Percentiles rank a stretch among this genome's conserved stretches.
phyloP scores from a whole-genome alignment of 2,329 filamentous ascomycete species.

The Trichoderma asperellum region DNA sequence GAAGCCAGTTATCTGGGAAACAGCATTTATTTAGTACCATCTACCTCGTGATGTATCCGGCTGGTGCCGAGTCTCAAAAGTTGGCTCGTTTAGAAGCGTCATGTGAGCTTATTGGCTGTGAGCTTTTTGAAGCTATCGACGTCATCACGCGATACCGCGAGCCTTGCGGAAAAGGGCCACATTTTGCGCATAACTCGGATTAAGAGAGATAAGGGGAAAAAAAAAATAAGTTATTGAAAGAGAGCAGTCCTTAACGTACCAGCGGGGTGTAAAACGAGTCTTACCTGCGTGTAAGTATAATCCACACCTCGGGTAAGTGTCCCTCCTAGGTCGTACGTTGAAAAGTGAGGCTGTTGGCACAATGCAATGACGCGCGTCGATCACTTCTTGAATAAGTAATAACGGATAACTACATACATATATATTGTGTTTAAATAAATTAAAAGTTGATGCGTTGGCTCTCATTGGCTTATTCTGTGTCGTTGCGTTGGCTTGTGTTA shows the following conservation, averaged over 20 bases:
- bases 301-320: not conserved
- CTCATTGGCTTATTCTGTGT: not conserved
- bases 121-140: not conserved
- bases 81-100: not conserved
- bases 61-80: constrained; percentile 16
- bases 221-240: not conserved
- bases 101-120: constrained; percentile 7
- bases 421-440: not conserved
- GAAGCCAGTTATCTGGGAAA: not conserved
- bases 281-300: too few species aligned
- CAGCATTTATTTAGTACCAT: not conserved
- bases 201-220: too few species aligned
- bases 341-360: not conserved
- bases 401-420: not conserved
- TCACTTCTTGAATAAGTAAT: not conserved
- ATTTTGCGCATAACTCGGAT: not conserved
- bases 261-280: not conserved
- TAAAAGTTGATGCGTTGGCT: not conserved
- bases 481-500: not conserved
- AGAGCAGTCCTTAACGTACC: not conserved
- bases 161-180: not conserved
- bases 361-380: not conserved
- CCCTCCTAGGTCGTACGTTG: not conserved
- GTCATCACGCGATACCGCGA: constrained; percentile 19
- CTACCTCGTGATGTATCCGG: constrained; percentile 21